Evolutionary conservation across 176 grass and related monocot species (phyloP).

Genomic region (Sorghum bicolor): DNA sequence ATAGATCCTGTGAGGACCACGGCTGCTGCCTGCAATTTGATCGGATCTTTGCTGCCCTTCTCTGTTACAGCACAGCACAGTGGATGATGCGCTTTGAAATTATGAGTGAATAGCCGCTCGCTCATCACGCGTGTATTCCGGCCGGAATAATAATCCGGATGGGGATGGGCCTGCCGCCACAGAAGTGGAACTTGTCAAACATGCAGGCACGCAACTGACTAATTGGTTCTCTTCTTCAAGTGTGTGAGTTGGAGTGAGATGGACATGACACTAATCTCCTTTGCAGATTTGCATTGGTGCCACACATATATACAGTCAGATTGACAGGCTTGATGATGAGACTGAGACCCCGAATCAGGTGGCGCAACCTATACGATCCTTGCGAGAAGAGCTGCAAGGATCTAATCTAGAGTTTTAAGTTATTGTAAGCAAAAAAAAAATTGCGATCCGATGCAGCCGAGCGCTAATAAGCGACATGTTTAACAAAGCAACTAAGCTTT

Average conservation of each 20-base stretch:
- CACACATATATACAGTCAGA: neutral
- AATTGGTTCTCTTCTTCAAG: neutral
- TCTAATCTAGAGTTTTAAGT: too few relatives aligned
- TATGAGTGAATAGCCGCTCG: neutral
- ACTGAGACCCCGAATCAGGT: neutral
- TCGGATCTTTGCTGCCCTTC: neutral
- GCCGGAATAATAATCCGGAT: neutral
- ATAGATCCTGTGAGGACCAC: neutral
- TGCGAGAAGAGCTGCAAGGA: too few relatives aligned
- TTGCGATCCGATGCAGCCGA: too few relatives aligned
- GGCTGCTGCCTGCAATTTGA: neutral
- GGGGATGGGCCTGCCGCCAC: neutral
- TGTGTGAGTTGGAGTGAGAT: conserved; percentile 28
- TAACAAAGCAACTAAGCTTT: too few relatives aligned
- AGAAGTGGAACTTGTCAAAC: conserved; percentile 17
- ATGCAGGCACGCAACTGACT: neutral
- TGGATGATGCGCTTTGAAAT: neutral
- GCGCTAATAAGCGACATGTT: too few relatives aligned
- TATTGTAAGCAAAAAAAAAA: too few relatives aligned
- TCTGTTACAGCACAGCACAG: neutral
- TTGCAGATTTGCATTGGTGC: neutral
- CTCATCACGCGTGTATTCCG: neutral
- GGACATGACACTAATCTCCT: conserved; percentile 28
- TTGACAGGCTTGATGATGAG: neutral
- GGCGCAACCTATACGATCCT: too few relatives aligned